Conservation (phyloP, 805 yeast genomes). For the Starmerella gropengiesseri region DNA sequence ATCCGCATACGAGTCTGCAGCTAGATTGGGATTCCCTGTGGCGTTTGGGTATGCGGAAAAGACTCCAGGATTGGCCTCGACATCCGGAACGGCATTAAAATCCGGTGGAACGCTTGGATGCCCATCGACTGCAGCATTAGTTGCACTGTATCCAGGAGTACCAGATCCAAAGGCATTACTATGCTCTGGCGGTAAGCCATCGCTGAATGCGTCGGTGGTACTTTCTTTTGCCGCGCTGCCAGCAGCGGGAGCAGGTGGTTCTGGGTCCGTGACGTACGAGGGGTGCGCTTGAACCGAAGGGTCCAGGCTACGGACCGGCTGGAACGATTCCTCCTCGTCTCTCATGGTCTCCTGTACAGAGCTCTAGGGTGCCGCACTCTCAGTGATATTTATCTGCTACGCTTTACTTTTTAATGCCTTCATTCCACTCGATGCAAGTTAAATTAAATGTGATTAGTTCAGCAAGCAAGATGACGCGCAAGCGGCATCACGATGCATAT, state of each 20-base stretch:
- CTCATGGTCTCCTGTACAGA: too few relatives aligned
- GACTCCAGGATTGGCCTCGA: background rate
- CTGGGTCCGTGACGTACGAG: background rate
- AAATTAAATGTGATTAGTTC: background rate
- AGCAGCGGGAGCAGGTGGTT: constrained; percentile 2
- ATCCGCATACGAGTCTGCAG: background rate
- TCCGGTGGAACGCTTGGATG: constrained; percentile 1
- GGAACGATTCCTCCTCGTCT: too few relatives aligned
- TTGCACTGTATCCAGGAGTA: too few relatives aligned
- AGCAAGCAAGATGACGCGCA: constrained; percentile 7
- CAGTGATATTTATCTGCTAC: constrained; percentile 2
- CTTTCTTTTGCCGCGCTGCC: background rate
- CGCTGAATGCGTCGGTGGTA: too few relatives aligned
- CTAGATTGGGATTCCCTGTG: background rate
- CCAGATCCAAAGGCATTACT: too few relatives aligned
- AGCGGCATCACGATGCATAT: too few relatives aligned
- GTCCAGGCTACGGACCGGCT: background rate
- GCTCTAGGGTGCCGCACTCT: too few relatives aligned
- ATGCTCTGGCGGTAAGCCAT: too few relatives aligned
- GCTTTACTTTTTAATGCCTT: background rate
- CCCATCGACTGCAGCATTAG: too few relatives aligned
- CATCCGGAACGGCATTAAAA: background rate
- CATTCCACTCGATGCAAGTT: constrained; percentile 1
- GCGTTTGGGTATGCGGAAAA: background rate
- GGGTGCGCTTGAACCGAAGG: background rate